These are phyloP conservation scores for Fusarium graminum DNA, from an alignment of 2,329 filamentous ascomycete species.

Conservation along the genomic window DNA sequence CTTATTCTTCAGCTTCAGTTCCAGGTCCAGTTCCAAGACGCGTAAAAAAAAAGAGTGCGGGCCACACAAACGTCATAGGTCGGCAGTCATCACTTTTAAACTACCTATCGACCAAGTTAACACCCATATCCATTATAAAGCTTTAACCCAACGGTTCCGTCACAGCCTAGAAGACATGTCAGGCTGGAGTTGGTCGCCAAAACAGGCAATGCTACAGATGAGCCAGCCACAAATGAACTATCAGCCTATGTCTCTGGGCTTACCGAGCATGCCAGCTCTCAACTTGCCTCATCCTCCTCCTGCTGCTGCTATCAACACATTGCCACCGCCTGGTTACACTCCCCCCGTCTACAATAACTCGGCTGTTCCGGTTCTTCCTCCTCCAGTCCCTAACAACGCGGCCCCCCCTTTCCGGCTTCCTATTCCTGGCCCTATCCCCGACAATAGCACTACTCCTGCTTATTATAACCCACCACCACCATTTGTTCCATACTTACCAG, in stretches of 20 bases:
- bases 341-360: constrained; percentile 3
- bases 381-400: constrained; percentile 7
- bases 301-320: not conserved
- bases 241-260: constrained; percentile 6
- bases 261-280: constrained; percentile 25
- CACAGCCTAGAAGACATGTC: constrained; percentile 19
- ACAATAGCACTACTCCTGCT: constrained; percentile 4
- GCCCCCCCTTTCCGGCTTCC: not conserved
- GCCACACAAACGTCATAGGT: constrained; percentile 25
- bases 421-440: not conserved
- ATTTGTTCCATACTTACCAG: constrained; percentile 18
- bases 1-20: not conserved
- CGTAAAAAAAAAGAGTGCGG: constrained; percentile 16
- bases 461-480: constrained; percentile 29
- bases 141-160: not conserved
- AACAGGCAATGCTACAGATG: constrained; percentile 36
- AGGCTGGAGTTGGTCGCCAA: constrained; percentile 39
- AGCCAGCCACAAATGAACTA: constrained; percentile 7
- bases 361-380: not conserved
- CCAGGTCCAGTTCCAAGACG: constrained; percentile 6
- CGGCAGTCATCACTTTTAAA: constrained; percentile 16
- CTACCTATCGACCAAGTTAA: not conserved
- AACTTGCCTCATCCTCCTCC: constrained; percentile 20
- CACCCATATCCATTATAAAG: constrained; percentile 6
- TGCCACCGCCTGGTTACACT: constrained; percentile 1